These are phyloP conservation scores for Ophiostoma himal-ulmi DNA, from an alignment of 2,329 filamentous ascomycete genomes.

Conservation along the genomic window DNA sequence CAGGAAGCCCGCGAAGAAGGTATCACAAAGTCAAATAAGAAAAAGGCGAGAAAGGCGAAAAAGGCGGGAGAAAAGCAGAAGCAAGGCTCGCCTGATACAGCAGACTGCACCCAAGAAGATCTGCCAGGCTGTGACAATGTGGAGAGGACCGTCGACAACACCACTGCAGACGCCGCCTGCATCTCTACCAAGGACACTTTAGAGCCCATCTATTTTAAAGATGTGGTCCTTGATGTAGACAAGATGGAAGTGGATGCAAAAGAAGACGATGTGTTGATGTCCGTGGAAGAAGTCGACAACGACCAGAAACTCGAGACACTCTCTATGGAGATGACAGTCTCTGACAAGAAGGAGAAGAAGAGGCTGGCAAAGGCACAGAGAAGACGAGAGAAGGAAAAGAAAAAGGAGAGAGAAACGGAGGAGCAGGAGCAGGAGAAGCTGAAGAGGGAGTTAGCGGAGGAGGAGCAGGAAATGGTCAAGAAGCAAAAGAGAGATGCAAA, in stretches of 20 bases:
- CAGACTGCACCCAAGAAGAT: neutral
- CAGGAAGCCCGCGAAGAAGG: neutral
- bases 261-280: neutral
- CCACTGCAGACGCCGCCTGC: neutral
- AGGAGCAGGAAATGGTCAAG: neutral
- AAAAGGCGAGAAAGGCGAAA: neutral
- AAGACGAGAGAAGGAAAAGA: neutral
- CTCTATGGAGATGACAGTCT: neutral
- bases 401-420: neutral
- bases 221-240: neutral
- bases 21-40: neutral
- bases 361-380: neutral
- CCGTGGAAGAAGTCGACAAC: neutral
- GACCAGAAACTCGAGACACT: neutral
- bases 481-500: neutral
- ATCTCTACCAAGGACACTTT: neutral
- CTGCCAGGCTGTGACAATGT: neutral
- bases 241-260: neutral
- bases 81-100: neutral
- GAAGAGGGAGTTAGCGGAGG: neutral
- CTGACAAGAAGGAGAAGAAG: neutral
- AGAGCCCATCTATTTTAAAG: neutral
- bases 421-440: neutral
- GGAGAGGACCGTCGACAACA: neutral
- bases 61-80: neutral